Conservation (phyloP, 1,284 basidiomycete genomes). For the Gomphus sp. region DNA sequence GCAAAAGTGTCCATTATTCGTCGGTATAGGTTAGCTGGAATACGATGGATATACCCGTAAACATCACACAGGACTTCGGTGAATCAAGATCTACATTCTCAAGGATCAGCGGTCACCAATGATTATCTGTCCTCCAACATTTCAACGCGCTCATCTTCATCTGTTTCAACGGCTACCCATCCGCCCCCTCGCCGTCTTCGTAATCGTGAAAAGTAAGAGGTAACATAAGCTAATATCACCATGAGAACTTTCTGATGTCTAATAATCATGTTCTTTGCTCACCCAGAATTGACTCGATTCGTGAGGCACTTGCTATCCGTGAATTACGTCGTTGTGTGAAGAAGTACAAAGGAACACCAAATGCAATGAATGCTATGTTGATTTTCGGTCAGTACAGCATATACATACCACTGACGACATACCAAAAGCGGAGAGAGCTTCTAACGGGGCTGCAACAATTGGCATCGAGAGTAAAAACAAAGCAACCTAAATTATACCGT, state of each 20-base stretch:
- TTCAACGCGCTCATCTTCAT: conserved; percentile 60
- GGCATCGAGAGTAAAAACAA: conserved; percentile 94
- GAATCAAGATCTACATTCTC: not conserved
- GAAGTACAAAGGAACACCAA: conserved; percentile 81
- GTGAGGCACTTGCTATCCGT: conserved; percentile 1
- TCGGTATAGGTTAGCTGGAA: too few relatives aligned
- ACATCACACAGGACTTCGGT: not conserved
- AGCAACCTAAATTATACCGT: conserved; percentile 51
- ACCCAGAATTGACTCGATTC: conserved; percentile 4
- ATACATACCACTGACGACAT: conserved; percentile 19
- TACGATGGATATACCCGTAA: too few relatives aligned
- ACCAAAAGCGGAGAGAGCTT: conserved; percentile 84
- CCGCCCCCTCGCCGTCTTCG: conserved; percentile 47
- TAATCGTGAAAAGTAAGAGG: conserved; percentile 33
- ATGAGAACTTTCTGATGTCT: not conserved
- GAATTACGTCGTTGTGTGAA: conserved; percentile 41
- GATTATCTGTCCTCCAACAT: conserved; percentile 25
- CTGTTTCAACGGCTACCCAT: conserved; percentile 68
- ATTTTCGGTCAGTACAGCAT: not conserved
- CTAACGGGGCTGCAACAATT: conserved; percentile 84
- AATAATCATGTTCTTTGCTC: not conserved
- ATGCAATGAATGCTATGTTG: conserved; percentile 23
- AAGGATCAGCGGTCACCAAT: not conserved
- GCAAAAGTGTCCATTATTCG: too few relatives aligned
- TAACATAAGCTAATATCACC: conserved; percentile 30